These are phyloP conservation scores for Suillus weaverae DNA, from an alignment of 768 basidiomycete species.

Conservation along the genomic window DNA sequence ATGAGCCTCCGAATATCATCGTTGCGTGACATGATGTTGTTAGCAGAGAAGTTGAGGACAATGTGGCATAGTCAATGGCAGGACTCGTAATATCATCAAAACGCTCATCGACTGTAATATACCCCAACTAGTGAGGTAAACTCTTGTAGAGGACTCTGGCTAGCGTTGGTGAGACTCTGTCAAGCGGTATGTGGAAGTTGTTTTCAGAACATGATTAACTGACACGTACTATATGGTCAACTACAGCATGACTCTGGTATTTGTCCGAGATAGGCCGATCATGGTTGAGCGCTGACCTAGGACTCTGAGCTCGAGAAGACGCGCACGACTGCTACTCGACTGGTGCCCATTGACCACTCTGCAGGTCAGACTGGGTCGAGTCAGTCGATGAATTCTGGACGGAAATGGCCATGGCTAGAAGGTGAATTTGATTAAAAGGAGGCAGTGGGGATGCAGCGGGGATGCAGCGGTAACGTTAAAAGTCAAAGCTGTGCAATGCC, in stretches of 20 bases:
- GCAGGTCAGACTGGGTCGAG: background rate
- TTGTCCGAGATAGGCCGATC: background rate
- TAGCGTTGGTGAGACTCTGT: background rate
- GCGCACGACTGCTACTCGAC: background rate
- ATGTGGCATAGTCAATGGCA: background rate
- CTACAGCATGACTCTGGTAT: too few relatives aligned
- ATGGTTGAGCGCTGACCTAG: background rate
- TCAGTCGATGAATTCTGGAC: background rate
- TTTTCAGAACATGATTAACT: background rate
- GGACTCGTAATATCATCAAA: background rate
- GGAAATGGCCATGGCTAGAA: background rate
- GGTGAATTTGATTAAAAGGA: too few relatives aligned
- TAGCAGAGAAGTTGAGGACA: background rate
- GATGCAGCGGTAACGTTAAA: background rate
- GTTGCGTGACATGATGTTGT: background rate
- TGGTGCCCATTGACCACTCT: background rate
- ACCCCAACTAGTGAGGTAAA: background rate
- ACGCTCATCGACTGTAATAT: background rate
- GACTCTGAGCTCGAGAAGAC: background rate
- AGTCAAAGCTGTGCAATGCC: too few relatives aligned
- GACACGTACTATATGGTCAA: too few relatives aligned
- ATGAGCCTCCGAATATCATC: background rate
- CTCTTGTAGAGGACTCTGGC: background rate
- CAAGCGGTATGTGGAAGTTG: background rate
- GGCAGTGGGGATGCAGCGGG: too few relatives aligned